Evolutionary conservation across 1,284 basidiomycete genomes (phyloP).

Genomic region (Ganoderma leucocontextum): DNA sequence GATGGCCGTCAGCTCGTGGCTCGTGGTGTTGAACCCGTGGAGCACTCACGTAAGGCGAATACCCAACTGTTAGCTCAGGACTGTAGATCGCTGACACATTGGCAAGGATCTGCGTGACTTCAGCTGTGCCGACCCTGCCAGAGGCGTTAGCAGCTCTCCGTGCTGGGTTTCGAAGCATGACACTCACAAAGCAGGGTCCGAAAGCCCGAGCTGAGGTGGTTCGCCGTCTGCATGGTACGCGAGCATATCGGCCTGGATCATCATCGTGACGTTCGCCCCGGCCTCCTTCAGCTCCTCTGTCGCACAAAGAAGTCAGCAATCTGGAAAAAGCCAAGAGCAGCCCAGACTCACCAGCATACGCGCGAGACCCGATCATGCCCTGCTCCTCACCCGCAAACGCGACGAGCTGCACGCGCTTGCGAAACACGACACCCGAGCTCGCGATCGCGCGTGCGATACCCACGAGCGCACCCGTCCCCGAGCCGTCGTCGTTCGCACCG

Average conservation of each 20-base stretch:
- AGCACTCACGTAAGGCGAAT: slow-evolving; percentile 57
- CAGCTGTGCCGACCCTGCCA: slow-evolving; percentile 77
- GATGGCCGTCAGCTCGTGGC: not conserved
- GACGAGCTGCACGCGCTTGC: slow-evolving; percentile 72
- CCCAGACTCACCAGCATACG: slow-evolving; percentile 58
- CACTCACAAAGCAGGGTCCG: slow-evolving; percentile 57
- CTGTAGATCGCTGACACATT: slow-evolving; percentile 81
- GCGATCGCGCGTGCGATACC: slow-evolving; percentile 78
- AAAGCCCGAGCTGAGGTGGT: slow-evolving; percentile 79
- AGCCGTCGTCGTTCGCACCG: slow-evolving; percentile 86
- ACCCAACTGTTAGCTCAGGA: slow-evolving; percentile 82
- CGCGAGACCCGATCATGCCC: slow-evolving; percentile 69
- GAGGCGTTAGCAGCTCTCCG: not conserved
- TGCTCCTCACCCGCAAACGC: slow-evolving; percentile 81
- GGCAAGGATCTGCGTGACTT: slow-evolving; percentile 76
- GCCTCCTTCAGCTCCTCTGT: slow-evolving; percentile 56
- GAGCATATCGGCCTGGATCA: slow-evolving; percentile 92
- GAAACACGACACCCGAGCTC: slow-evolving; percentile 67
- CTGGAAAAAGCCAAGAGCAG: not conserved
- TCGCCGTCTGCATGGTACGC: slow-evolving; percentile 80
- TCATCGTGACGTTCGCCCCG: slow-evolving; percentile 76
- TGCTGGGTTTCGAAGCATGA: not conserved
- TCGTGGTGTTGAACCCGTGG: slow-evolving; percentile 3
- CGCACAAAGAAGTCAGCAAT: not conserved
- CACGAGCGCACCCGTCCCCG: slow-evolving; percentile 75